Base-by-base conservation (phyloP, 306 rosid species). In the Gastrolobium villosum region DNA sequence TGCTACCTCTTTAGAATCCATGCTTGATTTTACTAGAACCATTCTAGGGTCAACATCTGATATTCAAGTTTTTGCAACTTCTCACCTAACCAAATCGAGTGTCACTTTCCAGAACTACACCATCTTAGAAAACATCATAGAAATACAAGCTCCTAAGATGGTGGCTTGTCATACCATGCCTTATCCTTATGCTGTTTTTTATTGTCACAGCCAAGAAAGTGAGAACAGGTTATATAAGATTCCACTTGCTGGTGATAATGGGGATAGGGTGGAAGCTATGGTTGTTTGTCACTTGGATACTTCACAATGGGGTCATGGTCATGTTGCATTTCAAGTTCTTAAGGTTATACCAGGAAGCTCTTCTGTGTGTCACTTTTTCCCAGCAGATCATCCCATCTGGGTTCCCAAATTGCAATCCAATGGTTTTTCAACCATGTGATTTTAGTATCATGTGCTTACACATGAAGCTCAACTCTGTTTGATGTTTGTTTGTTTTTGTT, bases 161-260 rank as follows among this genome's bases (percentile, higher is more conserved):
- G 99, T 92, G 13, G 90, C 99, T 8, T 94, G 97, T 49, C 97
- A 92, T 64, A 83, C 87, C 11, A 84, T 89, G 95, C 93, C 97
- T 3, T 94, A 94, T 48, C 97, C 97, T 30, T 90, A 89, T 43
- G 87, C 91, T 3, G 83, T 92, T 13, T 90, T 81, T 39, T 90
- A 89, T 13, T 89, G 95, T 34, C 99, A 92, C 30, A 86, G 82
- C 83, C 97, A 88, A 36, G 54, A 64, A 20, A 86, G 81, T 46
- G 81, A 68, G 80, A 92, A 83, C 76, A 89, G 26, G 77, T 89
- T 92, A 3, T 84, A 39, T 69, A 81, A 63, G 70, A 57, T 92
- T 10, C 31, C 61, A 11, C 71, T 92, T 36, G 77, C 36, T 9
- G 94, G 97, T 56, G 97, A 90, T 1, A 88, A 88, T 70, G 90